Evolutionary conservation across 176 grass and related monocot species (phyloP), one percentile per base, ranked within the genome.

Genomic region (Pontederia paniculata): DNA sequence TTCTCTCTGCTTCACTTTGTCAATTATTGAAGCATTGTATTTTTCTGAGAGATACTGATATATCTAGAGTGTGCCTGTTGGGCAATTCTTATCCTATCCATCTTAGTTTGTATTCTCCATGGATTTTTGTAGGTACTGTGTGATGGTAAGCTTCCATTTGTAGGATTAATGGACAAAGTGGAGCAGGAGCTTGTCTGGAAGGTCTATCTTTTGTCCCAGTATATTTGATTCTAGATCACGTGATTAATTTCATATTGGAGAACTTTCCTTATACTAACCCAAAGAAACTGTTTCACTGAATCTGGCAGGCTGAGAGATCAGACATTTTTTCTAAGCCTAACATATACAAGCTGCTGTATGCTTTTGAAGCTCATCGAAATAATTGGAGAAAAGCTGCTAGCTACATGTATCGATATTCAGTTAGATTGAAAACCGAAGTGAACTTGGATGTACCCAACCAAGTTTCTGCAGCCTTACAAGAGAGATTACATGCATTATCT

Each of bases 141-240:
- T 63, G 74, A 84, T 72, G 86, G 91, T 8, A 77, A 86, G 74
- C 83, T 97, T 51, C 83, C 91, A 66, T 97, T 90, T 66, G 82
- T 84, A 65, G 86, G 77, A 52, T 86, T 97, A 65, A 72, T 90
- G 54, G 86, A 87, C 66, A 97, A 86, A 49, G 82, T 97, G 53
- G 91, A 97, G 74, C 80, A 97, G 76, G 86, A 97, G 72, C 86
- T 97, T 69, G 86, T 77, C 70, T 88, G 68, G 74, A 97, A 97
- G 86, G 91, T 97, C 55, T n/a, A 57, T 22, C 43, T 49, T 57
- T 45, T 6, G 17, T 28, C 19, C 47, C 54, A 31, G 28, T 37
- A 23, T 28, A 44, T 9, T 57, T 45, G 9, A 0, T 43, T 61
- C 25, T 52, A 16, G 53, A 63, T 48, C 47, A 14, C 15, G 12